phyloP scores from a whole-genome alignment of 176 grass and related monocot species.

The Musa troglodytarum region DNA sequence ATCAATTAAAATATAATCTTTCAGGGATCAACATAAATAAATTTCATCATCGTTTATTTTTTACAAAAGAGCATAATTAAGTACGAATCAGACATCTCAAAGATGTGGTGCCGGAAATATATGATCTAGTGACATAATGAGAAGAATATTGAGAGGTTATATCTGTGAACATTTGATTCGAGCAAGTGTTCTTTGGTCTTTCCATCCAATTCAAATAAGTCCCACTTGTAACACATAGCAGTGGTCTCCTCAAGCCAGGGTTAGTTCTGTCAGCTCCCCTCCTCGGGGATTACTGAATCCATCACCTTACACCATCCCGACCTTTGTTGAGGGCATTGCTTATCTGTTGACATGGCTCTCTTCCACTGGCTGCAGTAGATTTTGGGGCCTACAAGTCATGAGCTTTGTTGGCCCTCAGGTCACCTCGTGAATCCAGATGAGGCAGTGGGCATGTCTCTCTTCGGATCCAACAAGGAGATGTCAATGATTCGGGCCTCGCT shows the following conservation, averaged over 20 bases:
- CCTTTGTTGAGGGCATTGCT: neutral
- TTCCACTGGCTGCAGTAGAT: conserved; percentile 17
- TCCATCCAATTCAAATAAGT: too few species aligned
- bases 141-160: too few species aligned
- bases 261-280: neutral
- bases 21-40: too few species aligned
- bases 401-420: conserved; percentile 6
- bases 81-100: too few species aligned
- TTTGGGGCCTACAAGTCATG: conserved; percentile 19
- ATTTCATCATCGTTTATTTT: too few species aligned
- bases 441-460: neutral
- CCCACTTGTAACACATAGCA: neutral
- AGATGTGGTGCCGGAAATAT: too few species aligned
- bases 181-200: too few species aligned
- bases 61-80: too few species aligned
- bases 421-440: conserved; percentile 24
- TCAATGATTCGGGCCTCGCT: conserved; percentile 17
- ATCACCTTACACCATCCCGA: neutral
- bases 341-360: conserved; percentile 24
- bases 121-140: too few species aligned
- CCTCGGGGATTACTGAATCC: too few species aligned
- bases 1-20: too few species aligned
- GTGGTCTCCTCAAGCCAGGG: neutral
- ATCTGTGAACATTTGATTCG: too few species aligned
- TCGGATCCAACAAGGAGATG: conserved; percentile 20